Conservation (phyloP, 2,329 filamentous ascomycete species). For the Chaetoscypha palmicola region DNA sequence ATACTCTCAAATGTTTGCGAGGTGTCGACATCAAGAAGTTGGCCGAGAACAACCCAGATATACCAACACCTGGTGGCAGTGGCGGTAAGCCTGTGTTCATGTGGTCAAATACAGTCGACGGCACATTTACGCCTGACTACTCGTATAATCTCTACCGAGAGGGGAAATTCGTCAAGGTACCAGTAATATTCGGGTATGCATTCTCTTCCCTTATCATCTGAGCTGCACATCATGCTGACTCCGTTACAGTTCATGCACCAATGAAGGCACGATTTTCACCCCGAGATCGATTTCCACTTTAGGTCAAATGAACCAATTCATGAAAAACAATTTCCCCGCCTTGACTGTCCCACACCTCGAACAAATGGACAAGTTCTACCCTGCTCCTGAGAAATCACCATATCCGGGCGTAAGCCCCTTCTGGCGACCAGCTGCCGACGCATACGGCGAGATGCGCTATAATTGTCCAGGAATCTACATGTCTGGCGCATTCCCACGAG, state of each 20-base stretch:
- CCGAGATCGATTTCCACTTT: constrained; percentile 42
- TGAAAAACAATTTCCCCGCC: constrained; percentile 51
- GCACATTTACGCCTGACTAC: constrained; percentile 42
- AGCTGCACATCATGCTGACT: too few species aligned
- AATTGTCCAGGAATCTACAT: constrained; percentile 56
- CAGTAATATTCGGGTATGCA: constrained; percentile 40
- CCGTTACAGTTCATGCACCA: constrained; percentile 43
- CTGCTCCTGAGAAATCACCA: constrained; percentile 34
- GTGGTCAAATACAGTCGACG: constrained; percentile 50
- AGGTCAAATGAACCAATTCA: constrained; percentile 45
- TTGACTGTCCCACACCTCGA: constrained; percentile 44
- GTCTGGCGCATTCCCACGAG: constrained; percentile 18
- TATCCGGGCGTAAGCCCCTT: constrained; percentile 44
- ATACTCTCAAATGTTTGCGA: constrained; percentile 42
- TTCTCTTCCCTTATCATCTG: too few species aligned
- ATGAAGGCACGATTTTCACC: constrained; percentile 59
- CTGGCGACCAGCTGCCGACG: constrained; percentile 51
- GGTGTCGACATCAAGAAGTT: constrained; percentile 36
- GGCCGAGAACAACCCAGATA: constrained; percentile 37
- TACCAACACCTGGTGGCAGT: constrained; percentile 32
- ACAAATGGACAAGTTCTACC: constrained; percentile 49
- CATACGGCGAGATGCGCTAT: constrained; percentile 59
- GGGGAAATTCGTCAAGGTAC: constrained; percentile 47
- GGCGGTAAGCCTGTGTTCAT: constrained; percentile 39
- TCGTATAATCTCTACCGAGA: constrained; percentile 42